Percentiles rank a stretch among this genome's conserved stretches.
phyloP scores from a whole-genome alignment of 1,284 basidiomycete genomes.

The Rugosomyces carneus region DNA sequence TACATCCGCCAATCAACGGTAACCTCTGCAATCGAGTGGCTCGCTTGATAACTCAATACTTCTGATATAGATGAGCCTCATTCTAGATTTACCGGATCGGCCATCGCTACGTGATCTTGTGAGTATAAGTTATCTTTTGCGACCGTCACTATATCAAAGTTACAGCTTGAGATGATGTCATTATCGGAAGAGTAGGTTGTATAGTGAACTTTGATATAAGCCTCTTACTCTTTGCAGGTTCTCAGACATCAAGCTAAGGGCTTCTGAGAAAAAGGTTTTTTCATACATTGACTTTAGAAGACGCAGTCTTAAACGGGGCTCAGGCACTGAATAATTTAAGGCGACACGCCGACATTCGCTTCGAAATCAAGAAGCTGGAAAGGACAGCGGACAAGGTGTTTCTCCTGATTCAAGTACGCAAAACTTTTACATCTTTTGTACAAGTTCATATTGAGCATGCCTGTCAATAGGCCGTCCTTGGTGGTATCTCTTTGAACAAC shows the following conservation, averaged over 20 bases:
- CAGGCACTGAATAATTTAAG: slow-evolving; percentile 58
- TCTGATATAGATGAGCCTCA: slow-evolving; percentile 54
- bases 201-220: background rate
- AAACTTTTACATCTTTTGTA: background rate
- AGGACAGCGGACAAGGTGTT: slow-evolving; percentile 67
- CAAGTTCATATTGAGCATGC: background rate
- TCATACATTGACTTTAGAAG: background rate
- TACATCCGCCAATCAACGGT: slow-evolving; percentile 70
- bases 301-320: background rate
- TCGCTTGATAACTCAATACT: background rate
- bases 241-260: slow-evolving; percentile 57
- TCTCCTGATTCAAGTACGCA: slow-evolving; percentile 62
- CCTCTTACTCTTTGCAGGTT: slow-evolving; percentile 36
- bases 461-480: slow-evolving; percentile 61
- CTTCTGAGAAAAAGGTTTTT: slow-evolving; percentile 61
- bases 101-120: slow-evolving; percentile 61
- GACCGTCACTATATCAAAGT: slow-evolving; percentile 2
- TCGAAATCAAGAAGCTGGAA: slow-evolving; percentile 59
- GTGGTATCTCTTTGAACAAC: slow-evolving; percentile 59
- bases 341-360: slow-evolving; percentile 67
- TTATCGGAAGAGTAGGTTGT: slow-evolving; percentile 58
- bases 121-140: slow-evolving; percentile 21
- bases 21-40: slow-evolving; percentile 12
- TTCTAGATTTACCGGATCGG: slow-evolving; percentile 52
- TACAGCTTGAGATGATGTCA: slow-evolving; percentile 60